Conservation (phyloP, 768 basidiomycete species). For the Termitomyces sp. region DNA sequence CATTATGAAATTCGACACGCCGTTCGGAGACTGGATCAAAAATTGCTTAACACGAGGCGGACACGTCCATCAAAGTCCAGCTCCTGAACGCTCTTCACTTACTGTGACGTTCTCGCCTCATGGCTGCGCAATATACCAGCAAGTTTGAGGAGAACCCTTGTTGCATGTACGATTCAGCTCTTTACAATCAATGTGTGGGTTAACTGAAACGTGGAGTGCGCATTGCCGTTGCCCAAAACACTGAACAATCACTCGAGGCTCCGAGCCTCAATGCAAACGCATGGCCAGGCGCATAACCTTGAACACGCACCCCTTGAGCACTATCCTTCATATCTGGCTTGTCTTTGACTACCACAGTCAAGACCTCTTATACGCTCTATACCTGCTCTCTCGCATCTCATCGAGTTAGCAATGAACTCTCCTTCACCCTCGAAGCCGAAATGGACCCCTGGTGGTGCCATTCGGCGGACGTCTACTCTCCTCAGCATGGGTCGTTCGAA, state of each 20-base stretch:
- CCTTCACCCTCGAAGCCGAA: conserved; percentile 6
- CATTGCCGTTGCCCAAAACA: neutral
- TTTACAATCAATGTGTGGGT: neutral
- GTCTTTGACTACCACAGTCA: conserved; percentile 4
- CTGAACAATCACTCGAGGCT: conserved; percentile 1
- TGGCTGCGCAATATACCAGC: neutral
- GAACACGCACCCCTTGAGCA: conserved; percentile 1
- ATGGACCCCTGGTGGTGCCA: conserved; percentile 8
- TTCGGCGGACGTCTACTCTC: conserved; percentile 5
- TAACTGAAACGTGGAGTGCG: conserved; percentile 1
- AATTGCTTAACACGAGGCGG: neutral
- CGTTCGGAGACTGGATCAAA: neutral
- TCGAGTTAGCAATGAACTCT: conserved; percentile 2
- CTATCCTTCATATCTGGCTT: conserved; percentile 5
- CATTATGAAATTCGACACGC: neutral
- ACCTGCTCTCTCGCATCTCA: neutral
- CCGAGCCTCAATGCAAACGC: conserved; percentile 7
- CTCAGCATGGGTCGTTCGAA: conserved; percentile 7
- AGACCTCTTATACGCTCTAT: neutral
- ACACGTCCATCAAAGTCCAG: neutral
- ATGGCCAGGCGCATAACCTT: conserved; percentile 2
- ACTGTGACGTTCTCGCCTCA: neutral
- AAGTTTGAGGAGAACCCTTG: neutral
- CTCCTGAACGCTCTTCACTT: neutral
- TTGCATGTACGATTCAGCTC: neutral